A percentile compares a stretch with the other conserved stretches of the same genome.
These are phyloP conservation scores for Quercus alba DNA, from an alignment of 306 rosid species.

Conservation along the genomic window DNA sequence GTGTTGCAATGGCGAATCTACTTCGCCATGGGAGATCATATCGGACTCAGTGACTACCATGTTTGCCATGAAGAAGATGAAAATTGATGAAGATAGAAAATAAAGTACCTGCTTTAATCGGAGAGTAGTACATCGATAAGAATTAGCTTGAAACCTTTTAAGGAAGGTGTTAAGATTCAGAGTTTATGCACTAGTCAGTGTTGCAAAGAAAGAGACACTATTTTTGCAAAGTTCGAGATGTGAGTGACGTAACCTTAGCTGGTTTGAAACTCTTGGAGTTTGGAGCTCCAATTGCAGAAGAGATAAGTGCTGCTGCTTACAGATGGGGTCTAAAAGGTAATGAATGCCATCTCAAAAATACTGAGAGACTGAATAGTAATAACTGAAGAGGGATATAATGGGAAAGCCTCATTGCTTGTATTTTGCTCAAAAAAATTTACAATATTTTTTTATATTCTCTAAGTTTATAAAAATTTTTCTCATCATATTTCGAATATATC, in stretches of 20 bases:
- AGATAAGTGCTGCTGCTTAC: no score
- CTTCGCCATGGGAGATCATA: conserved; percentile 40
- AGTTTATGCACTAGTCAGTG: background rate
- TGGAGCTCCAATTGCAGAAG: background rate
- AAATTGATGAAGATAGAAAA: background rate
- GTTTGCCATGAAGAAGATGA: background rate
- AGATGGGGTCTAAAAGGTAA: no score
- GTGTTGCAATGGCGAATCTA: conserved; percentile 32
- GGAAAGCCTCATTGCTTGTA: no score
- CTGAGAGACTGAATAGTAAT: no score
- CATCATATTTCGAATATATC: no score
- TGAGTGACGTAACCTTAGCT: background rate
- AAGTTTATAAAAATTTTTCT: no score
- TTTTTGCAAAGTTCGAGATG: background rate
- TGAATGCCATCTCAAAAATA: no score
- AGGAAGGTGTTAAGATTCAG: background rate
- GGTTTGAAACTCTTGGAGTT: background rate
- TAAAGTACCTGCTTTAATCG: background rate
- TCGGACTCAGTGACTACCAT: conserved; percentile 53
- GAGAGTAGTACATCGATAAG: no score
- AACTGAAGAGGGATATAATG: no score
- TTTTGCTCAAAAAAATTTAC: no score
- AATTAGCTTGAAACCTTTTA: background rate
- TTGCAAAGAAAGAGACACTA: background rate
- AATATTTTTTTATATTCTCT: no score